A percentile compares a stretch with the other conserved stretches of the same genome.
These are phyloP conservation scores for Orbilia blumenaviensis DNA, from an alignment of 2,329 filamentous ascomycete species.

Conservation along the genomic window DNA sequence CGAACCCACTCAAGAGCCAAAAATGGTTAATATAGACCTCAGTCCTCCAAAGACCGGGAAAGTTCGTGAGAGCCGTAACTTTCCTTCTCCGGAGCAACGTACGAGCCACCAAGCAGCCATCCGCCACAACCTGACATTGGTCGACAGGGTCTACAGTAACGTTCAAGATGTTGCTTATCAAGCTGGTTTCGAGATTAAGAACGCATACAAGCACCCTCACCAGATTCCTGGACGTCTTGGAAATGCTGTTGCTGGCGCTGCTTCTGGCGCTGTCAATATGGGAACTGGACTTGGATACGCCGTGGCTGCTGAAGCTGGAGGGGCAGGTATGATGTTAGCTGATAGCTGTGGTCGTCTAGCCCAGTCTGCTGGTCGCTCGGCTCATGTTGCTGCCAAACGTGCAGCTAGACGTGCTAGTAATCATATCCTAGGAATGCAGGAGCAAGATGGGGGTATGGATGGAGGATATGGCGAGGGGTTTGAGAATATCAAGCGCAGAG, in stretches of 20 bases:
- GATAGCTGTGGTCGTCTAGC: not conserved
- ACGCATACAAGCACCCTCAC: slow-evolving; percentile 15
- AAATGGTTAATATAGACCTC: slow-evolving; percentile 17
- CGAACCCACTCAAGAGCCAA: not conserved
- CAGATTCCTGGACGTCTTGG: slow-evolving; percentile 7
- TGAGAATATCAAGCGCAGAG: slow-evolving; percentile 3
- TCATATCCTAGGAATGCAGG: not conserved
- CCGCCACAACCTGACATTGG: slow-evolving; percentile 6
- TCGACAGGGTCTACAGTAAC: slow-evolving; percentile 12
- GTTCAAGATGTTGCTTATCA: slow-evolving; percentile 27
- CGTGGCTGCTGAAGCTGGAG: not conserved
- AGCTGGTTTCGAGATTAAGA: slow-evolving; percentile 28
- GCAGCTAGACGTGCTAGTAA: slow-evolving; percentile 7
- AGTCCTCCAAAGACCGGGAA: not conserved
- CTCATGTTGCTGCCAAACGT: not conserved
- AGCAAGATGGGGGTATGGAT: slow-evolving; percentile 6
- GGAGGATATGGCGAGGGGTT: not conserved
- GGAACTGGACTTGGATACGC: not conserved
- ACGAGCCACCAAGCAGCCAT: slow-evolving; percentile 1
- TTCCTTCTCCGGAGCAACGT: not conserved
- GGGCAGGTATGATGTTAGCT: not conserved
- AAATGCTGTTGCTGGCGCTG: not conserved
- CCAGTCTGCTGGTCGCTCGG: not conserved
- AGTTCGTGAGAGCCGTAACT: not conserved
- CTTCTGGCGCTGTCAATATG: not conserved